phyloP scores from a whole-genome alignment of 23 red algal genomes.

The Gracilariopsis chorda region DNA sequence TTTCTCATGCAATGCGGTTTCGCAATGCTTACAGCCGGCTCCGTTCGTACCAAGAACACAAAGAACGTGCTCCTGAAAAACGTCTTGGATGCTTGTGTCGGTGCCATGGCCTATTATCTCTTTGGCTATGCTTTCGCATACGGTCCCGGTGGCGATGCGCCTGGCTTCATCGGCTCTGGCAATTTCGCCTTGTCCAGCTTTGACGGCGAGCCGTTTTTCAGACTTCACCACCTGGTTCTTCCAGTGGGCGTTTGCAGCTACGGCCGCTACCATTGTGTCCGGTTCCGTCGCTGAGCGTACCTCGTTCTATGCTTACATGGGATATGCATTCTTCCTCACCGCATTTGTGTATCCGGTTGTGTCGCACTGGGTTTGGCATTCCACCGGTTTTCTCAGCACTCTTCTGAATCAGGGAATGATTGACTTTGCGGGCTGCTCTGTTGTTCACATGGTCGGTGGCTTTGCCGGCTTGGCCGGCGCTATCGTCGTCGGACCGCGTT shows the following conservation, averaged over 20 bases:
- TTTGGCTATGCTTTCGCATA: conserved; percentile 96
- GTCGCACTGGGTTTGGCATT: conserved; percentile 89
- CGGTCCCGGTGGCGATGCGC: conserved; percentile 38
- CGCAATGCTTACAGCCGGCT: conserved; percentile 92
- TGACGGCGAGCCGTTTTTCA: not conserved
- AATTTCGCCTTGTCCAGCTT: conserved; percentile 75
- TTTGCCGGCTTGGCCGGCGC: conserved; percentile 84
- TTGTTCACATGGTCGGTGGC: conserved; percentile 93
- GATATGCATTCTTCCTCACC: conserved; percentile 86
- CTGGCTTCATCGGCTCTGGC: conserved; percentile 76
- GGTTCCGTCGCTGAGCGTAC: conserved; percentile 90
- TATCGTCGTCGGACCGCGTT: conserved; percentile 91
- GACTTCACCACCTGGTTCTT: conserved; percentile 74
- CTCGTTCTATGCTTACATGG: conserved; percentile 84
- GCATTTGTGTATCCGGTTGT: conserved; percentile 94
- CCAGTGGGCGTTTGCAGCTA: conserved; percentile 90
- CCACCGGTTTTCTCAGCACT: conserved; percentile 51
- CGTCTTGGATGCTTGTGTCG: conserved; percentile 84
- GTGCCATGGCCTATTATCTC: conserved; percentile 83
- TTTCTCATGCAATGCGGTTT: conserved; percentile 95
- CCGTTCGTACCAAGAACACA: conserved; percentile 91
- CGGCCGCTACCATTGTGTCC: conserved; percentile 95
- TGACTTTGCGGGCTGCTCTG: conserved; percentile 94
- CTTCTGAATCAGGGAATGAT: conserved; percentile 63
- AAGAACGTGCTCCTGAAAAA: conserved; percentile 87